Conservation (phyloP, 1,139 yeast species). For the Yamadazyma atmosphaerica region DNA sequence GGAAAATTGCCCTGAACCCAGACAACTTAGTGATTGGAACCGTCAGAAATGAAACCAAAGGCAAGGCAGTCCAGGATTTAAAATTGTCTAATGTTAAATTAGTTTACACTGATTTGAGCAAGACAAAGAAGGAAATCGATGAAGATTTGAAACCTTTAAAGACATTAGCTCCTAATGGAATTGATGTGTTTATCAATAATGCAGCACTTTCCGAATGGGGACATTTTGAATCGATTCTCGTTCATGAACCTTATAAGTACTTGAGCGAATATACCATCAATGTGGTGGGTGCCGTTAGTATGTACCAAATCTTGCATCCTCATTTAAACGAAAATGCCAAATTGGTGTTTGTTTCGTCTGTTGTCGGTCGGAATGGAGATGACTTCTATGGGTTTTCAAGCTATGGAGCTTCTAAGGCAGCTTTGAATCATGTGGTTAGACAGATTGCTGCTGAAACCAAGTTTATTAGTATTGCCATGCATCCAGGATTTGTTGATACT, state of each 20-base stretch:
- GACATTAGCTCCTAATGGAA: conserved; percentile 11
- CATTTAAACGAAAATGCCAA: neutral
- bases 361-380: neutral
- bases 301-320: conserved; percentile 10
- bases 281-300: conserved; percentile 13
- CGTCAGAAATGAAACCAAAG: conserved; percentile 6
- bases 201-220: conserved; percentile 10
- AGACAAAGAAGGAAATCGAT: conserved; percentile 5
- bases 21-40: conserved; percentile 21
- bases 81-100: conserved; percentile 13
- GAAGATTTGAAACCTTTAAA: conserved; percentile 9
- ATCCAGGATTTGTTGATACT: conserved; percentile 15
- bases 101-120: conserved; percentile 1
- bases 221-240: conserved; percentile 3
- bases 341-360: neutral
- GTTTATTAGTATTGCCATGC: conserved; percentile 9
- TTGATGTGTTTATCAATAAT: conserved; percentile 12
- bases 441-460: conserved; percentile 12
- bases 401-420: neutral
- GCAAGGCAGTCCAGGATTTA: conserved; percentile 13
- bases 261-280: conserved; percentile 7
- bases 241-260: conserved; percentile 10
- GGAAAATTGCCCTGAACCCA: conserved; percentile 16
- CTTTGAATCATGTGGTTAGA: conserved; percentile 4
- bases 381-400: neutral